Base-by-base conservation (phyloP, 441 rosid species). In the Adansonia rubrostipa region DNA sequence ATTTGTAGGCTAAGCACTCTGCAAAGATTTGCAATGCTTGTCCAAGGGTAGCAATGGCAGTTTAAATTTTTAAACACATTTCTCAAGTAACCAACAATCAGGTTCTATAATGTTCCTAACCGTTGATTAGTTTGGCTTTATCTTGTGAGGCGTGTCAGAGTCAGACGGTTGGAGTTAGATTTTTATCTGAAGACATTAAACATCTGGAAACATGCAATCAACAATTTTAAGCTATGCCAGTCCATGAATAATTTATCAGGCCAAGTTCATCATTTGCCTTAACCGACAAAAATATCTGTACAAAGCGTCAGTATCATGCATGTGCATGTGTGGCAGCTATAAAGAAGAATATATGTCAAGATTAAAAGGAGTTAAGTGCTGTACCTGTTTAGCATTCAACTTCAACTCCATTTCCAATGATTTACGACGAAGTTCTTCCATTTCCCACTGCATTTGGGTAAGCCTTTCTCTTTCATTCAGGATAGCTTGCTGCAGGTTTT, bases 361-460 rank as follows among this genome's bases (percentile, higher is more conserved):
- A 48, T 60, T 62, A 70, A 47, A 63, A 48, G 54, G 10, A 40
- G 64, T 54, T 57, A 36, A 56, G 17, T 56, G 51, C 65, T 56
- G 56, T 72, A 97, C 99, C 97, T 92, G 93, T 85, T 87, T 85
- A 2, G 89, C 80, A 78, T 92, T 93, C 86, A 93, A 84, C 80
- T 90, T 88, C 89, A 91, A 76, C 82, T 95, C 97, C 94, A 92
- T 89, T 88, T 95, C 95, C 84, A 93, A 82, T 54, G 95, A 89
- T 81, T 91, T 93, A 72, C 87, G 89, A 80, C 88, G 88, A 72
- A 95, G 88, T 81, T 97, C 99, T 85, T 93, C 97, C 92, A 95
- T 92, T 81, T 97, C 99, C 99, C 99, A 97, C 88, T 95, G 99
- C 94, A 92, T 92, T 85, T 93, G 93, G 60, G 95, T 97, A 36